These are phyloP conservation scores for Didymella lethalis DNA, from an alignment of 2,329 filamentous ascomycete genomes.

Conservation along the genomic window DNA sequence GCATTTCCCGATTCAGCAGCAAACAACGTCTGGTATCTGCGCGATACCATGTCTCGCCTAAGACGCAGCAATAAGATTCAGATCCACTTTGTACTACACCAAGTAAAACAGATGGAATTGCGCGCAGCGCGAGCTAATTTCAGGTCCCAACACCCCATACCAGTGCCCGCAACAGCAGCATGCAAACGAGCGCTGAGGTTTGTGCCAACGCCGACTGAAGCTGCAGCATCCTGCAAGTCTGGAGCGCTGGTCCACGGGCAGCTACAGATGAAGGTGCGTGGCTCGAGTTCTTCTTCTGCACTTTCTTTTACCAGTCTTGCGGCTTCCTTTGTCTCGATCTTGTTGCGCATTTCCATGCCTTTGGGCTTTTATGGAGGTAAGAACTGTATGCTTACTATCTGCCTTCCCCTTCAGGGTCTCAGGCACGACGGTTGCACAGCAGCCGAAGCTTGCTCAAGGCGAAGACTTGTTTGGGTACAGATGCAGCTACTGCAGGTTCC, in stretches of 20 bases:
- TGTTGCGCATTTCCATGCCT: background rate
- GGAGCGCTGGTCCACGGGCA: conserved; percentile 20
- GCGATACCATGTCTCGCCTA: conserved; percentile 26
- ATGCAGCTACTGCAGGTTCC: conserved; percentile 1
- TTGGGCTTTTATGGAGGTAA: background rate
- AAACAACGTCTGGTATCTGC: conserved; percentile 32
- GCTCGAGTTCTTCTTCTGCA: conserved; percentile 31
- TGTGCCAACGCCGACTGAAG: conserved; percentile 15
- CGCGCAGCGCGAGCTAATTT: conserved; percentile 6
- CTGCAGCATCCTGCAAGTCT: conserved; percentile 16
- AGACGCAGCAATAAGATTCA: conserved; percentile 18
- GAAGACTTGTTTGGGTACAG: conserved; percentile 7
- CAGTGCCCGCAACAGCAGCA: conserved; percentile 28
- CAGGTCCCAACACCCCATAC: conserved; percentile 17
- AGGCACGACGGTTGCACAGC: background rate
- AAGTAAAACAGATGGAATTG: conserved; percentile 12
- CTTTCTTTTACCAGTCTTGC: conserved; percentile 26
- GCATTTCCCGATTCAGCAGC: conserved; percentile 33
- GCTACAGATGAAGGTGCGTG: conserved; percentile 40
- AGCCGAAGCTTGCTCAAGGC: background rate
- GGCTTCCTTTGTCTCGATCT: conserved; percentile 1
- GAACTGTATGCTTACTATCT: background rate
- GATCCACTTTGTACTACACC: conserved; percentile 22
- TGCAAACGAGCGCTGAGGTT: conserved; percentile 12
- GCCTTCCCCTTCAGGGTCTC: background rate